Base-by-base conservation (phyloP, 345 rosid species). In the Camelina neglecta region DNA sequence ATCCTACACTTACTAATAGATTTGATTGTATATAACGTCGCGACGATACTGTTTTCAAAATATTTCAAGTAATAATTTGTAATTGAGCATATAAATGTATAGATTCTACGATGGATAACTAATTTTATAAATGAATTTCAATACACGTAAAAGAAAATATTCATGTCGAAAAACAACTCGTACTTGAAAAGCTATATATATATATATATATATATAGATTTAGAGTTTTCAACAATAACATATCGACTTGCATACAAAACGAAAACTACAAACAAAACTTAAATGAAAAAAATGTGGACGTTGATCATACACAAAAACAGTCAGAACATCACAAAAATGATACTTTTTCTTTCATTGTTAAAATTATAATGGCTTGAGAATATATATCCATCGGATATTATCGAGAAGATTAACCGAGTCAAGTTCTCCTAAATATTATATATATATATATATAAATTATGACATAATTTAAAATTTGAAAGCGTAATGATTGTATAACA, bases 401-500 rank as follows among this genome's bases (percentile, higher is more conserved):
- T 56, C 33, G 60, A 45, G 44, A 41, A 26, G 13, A 74, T 47
- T 12, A 29, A 42, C 2, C 54, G 36, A 20, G 36, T 60, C 41
- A 56, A 23, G 9, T 20, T 49, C 21, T 41, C 50, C 49, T 35
- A 65, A 11, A 58, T 38, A 18, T 18, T 18, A 18, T 18, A 18
- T 18, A 18, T 18, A 18, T 18, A 8, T 60, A 18, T 55, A 26
- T 15, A n/a, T 2, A 57, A n/a, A 20, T 35, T n/a, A 35, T 23
- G 53, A 42, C 3, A 42, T 0, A 75, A 13, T 4, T 8, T 50
- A 60, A 10, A 26, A 33, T 50, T 51, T 75, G 31, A 53, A 69
- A 75, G 63, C 79, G 69, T 35, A 59, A 60, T 61, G 69, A 50
- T 60, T 45, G 50, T 67, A 9, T 67, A 68, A 69, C 39, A 20